Conservation (phyloP, 2,329 filamentous ascomycete genomes). For the Aspergillus cejpii region DNA sequence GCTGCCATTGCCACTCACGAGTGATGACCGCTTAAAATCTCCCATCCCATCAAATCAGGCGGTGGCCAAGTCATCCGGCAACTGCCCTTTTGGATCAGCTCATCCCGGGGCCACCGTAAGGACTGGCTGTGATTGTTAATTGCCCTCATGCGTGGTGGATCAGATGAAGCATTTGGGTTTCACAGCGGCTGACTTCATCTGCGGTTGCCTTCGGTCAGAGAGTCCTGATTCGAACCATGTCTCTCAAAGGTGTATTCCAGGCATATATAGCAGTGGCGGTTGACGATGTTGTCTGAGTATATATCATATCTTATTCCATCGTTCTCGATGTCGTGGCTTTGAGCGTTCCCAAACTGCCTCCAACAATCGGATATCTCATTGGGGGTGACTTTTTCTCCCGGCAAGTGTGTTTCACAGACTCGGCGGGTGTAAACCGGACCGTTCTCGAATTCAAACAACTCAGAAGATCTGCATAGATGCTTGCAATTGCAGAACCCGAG, state of each 20-base stretch:
- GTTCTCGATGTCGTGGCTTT: not conserved
- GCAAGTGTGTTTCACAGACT: not conserved
- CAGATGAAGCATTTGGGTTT: constrained; percentile 32
- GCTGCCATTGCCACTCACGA: constrained; percentile 6
- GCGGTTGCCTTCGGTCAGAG: constrained; percentile 28
- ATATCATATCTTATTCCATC: not conserved
- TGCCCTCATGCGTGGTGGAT: constrained; percentile 29
- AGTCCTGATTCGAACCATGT: constrained; percentile 25
- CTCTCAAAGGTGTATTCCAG: constrained; percentile 11
- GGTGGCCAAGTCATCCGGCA: constrained; percentile 16
- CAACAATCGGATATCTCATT: not conserved
- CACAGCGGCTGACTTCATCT: constrained; percentile 36
- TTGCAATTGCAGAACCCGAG: constrained; percentile 23
- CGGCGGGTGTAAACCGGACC: constrained; percentile 10
- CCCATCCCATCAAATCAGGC: constrained; percentile 10
- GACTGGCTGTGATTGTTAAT: constrained; percentile 10
- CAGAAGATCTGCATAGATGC: constrained; percentile 18
- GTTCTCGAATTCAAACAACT: not conserved
- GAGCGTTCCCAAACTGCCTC: not conserved
- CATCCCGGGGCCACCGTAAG: constrained; percentile 14
- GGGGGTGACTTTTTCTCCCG: not conserved
- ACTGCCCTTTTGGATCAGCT: constrained; percentile 17
- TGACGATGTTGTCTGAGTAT: not conserved
- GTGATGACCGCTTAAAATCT: constrained; percentile 7
- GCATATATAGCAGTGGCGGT: constrained; percentile 15